Conservation (phyloP, 495 filamentous ascomycete species). For the Neurospora tetrasperma region DNA sequence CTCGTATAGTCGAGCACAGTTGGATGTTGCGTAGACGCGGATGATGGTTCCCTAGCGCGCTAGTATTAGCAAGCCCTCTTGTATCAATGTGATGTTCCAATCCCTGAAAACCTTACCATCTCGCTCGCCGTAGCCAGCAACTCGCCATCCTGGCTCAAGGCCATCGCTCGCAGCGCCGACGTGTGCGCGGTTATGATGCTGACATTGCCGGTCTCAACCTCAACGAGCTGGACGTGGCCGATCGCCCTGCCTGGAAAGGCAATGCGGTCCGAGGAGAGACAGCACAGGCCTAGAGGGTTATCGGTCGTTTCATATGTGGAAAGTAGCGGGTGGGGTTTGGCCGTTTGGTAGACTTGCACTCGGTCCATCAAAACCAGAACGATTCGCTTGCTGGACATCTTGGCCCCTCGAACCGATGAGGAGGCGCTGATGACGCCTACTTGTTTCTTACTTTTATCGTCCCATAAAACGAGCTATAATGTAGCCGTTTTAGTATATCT, state of each 20-base stretch:
- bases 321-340: constrained; percentile 60
- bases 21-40: constrained; percentile 68
- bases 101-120: constrained; percentile 39
- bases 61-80: not conserved
- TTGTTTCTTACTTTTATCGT: constrained; percentile 68
- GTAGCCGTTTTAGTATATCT: not conserved
- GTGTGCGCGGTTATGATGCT: constrained; percentile 92
- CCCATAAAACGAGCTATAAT: constrained; percentile 74
- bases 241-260: constrained; percentile 75
- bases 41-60: constrained; percentile 66
- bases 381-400: constrained; percentile 67
- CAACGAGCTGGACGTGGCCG: constrained; percentile 88
- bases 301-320: constrained; percentile 76
- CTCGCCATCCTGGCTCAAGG: constrained; percentile 69
- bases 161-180: constrained; percentile 65
- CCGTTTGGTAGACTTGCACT: constrained; percentile 73
- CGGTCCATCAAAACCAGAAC: constrained; percentile 74
- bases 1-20: constrained; percentile 69
- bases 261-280: constrained; percentile 58
- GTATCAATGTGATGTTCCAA: not conserved
- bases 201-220: constrained; percentile 70
- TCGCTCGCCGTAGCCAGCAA: constrained; percentile 87
- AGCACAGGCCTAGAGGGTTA: constrained; percentile 75
- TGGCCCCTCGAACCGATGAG: constrained; percentile 64
- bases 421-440: constrained; percentile 46